Percentiles rank a stretch among this genome's conserved stretches.
These are phyloP conservation scores for Kandelia obovata DNA, from an alignment of 345 rosid species.

Conservation along the genomic window DNA sequence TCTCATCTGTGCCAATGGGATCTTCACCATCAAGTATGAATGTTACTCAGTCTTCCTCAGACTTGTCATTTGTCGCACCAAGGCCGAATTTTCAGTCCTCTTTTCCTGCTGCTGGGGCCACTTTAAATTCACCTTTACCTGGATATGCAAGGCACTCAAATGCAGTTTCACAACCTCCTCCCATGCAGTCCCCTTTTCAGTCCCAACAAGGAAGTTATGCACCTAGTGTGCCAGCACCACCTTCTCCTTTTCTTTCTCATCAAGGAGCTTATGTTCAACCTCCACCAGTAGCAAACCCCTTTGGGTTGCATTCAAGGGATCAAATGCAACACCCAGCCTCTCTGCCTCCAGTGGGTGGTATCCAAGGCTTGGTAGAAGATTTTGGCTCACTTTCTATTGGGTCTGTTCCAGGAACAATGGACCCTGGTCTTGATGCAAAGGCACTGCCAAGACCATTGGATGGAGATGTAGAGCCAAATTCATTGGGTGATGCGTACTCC, in stretches of 20 bases:
- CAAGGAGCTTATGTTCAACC: slow-evolving; percentile 52
- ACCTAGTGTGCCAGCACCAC: slow-evolving; percentile 33
- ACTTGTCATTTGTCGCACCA: slow-evolving; percentile 28
- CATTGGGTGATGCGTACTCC: slow-evolving; percentile 56
- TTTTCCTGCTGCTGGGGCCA: slow-evolving; percentile 34
- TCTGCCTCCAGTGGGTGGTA: slow-evolving; percentile 62
- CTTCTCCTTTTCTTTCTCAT: slow-evolving; percentile 50
- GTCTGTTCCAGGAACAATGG: slow-evolving; percentile 74
- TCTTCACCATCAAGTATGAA: slow-evolving; percentile 40
- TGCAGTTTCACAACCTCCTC: slow-evolving; percentile 42
- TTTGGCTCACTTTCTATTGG: slow-evolving; percentile 74
- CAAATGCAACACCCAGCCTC: slow-evolving; percentile 56
- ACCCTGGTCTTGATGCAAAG: slow-evolving; percentile 71
- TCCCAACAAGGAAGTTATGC: slow-evolving; percentile 50
- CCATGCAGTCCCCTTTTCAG: slow-evolving; percentile 49
- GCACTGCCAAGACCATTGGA: slow-evolving; percentile 93
- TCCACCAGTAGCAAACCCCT: slow-evolving; percentile 35
- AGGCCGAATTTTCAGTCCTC: slow-evolving; percentile 55
- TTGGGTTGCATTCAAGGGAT: slow-evolving; percentile 44
- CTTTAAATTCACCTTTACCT: slow-evolving; percentile 50
- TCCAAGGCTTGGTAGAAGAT: slow-evolving; percentile 79
- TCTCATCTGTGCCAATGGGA: slow-evolving; percentile 55
- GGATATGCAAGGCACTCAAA: slow-evolving; percentile 58
- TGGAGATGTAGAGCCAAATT: slow-evolving; percentile 79
- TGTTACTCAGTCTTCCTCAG: slow-evolving; percentile 38